Percentiles rank a stretch among this genome's conserved stretches.
Conservation (phyloP, 2,329 filamentous ascomycete species). For the Pseudocercospora musae region DNA sequence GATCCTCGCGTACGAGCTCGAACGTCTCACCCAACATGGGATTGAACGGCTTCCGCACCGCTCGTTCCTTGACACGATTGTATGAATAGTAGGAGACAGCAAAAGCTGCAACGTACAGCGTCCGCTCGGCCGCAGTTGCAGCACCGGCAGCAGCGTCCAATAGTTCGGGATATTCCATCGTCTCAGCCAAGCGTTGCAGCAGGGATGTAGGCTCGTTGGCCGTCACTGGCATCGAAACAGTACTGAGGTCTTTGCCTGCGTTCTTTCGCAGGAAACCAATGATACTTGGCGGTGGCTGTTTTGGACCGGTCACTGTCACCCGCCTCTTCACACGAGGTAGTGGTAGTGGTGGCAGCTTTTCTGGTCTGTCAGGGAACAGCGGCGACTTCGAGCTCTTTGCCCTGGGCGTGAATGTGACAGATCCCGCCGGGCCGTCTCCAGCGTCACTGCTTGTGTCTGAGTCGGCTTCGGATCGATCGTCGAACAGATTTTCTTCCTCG, state of each 20-base stretch:
- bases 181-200: conserved; percentile 83
- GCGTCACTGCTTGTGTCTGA: conserved; percentile 63
- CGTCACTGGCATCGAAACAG: conserved; percentile 95
- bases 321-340: conserved; percentile 65
- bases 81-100: conserved; percentile 83
- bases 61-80: conserved; percentile 79
- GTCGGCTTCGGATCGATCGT: conserved; percentile 50
- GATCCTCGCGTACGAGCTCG: conserved; percentile 83
- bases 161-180: conserved; percentile 83
- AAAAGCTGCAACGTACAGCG: conserved; percentile 85
- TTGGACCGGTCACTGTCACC: conserved; percentile 67
- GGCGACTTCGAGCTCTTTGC: conserved; percentile 30
- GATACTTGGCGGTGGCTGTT: conserved; percentile 78
- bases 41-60: conserved; percentile 95
- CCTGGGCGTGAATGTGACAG: conserved; percentile 19
- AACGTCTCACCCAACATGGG: conserved; percentile 94
- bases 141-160: conserved; percentile 66
- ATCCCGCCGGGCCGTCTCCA: conserved; percentile 40
- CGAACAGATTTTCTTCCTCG: conserved; percentile 53
- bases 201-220: conserved; percentile 90
- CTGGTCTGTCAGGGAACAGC: conserved; percentile 72
- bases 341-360: conserved; percentile 73
- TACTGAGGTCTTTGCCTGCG: conserved; percentile 94
- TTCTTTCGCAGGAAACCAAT: conserved; percentile 96
- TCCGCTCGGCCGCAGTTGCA: conserved; percentile 59